A percentile compares a stretch with the other conserved stretches of the same genome.
Evolutionary conservation across 108 stramenopile species (phyloP).

Genomic region (Skeletonema grethae): DNA sequence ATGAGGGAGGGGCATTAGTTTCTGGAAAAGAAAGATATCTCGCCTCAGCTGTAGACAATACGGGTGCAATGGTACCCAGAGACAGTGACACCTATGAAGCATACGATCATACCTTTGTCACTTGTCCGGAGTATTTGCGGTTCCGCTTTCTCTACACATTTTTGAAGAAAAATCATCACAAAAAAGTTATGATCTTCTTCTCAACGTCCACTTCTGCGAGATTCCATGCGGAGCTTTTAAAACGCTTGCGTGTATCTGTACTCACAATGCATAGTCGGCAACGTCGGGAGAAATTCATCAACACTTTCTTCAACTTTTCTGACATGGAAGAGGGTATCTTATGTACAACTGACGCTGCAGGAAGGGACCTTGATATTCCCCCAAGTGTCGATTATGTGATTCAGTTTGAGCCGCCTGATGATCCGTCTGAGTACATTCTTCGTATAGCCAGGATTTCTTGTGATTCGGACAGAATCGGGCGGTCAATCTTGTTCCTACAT

Average conservation of each 20-base stretch:
- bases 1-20: slow-evolving; percentile 10
- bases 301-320: slow-evolving; percentile 98
- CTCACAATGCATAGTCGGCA: slow-evolving; percentile 99
- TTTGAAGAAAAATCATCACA: slow-evolving; percentile 97
- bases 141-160: slow-evolving; percentile 98
- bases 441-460: slow-evolving; percentile 82
- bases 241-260: slow-evolving; percentile 98
- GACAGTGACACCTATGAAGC: slow-evolving; percentile 35
- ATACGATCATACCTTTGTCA: slow-evolving; percentile 88
- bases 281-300: slow-evolving; percentile 98
- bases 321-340: slow-evolving; percentile 90
- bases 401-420: slow-evolving; percentile 99
- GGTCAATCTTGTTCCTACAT: slow-evolving; percentile 95
- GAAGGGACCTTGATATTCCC: slow-evolving; percentile 92
- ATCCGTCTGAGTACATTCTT: slow-evolving; percentile 98
- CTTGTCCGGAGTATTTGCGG: slow-evolving; percentile 94
- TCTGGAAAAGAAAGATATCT: slow-evolving; percentile 16
- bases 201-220: slow-evolving; percentile 98
- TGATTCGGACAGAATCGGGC: slow-evolving; percentile 46
- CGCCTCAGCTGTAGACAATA: slow-evolving; percentile 41
- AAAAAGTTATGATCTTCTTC: slow-evolving; percentile 99
- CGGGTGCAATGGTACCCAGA: slow-evolving; percentile 31
- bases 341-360: slow-evolving; percentile 99
- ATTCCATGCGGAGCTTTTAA: slow-evolving; percentile 97
- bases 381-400: slow-evolving; percentile 98